Percentiles rank a stretch among this genome's conserved stretches.
These are phyloP conservation scores for Urtica urens DNA, from an alignment of 306 rosid genomes.

Conservation along the genomic window DNA sequence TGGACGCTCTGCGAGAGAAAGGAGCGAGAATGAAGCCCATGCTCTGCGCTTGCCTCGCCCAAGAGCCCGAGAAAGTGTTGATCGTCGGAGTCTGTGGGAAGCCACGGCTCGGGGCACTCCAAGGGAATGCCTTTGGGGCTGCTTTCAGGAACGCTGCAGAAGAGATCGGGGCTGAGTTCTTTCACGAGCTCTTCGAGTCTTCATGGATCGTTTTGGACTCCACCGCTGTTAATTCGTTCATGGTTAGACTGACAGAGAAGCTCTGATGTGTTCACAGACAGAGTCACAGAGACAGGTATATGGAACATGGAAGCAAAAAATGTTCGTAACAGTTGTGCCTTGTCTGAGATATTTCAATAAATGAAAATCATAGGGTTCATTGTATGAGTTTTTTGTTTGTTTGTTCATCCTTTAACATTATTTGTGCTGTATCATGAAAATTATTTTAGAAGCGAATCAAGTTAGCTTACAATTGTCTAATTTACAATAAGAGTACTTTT, in stretches of 20 bases:
- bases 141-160: slow-evolving; percentile 73
- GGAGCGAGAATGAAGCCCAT: slow-evolving; percentile 95
- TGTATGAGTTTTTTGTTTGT: slow-evolving; percentile 11
- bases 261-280: no score
- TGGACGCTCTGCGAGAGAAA: slow-evolving; percentile 89
- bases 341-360: slow-evolving; percentile 23
- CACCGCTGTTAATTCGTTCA: slow-evolving; percentile 61
- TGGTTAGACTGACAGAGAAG: slow-evolving; percentile 83
- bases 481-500: neutral
- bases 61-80: slow-evolving; percentile 64
- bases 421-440: slow-evolving; percentile 18
- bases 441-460: slow-evolving; percentile 4
- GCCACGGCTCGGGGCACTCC: slow-evolving; percentile 82
- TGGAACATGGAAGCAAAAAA: slow-evolving; percentile 10
- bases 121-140: slow-evolving; percentile 78
- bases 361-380: slow-evolving; percentile 8
- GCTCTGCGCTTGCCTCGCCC: slow-evolving; percentile 84
- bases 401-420: neutral
- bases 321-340: slow-evolving; percentile 13
- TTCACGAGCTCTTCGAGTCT: slow-evolving; percentile 88
- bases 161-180: slow-evolving; percentile 64
- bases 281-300: no score
- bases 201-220: slow-evolving; percentile 85
- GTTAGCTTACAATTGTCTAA: slow-evolving; percentile 11
- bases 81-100: slow-evolving; percentile 90